Evolutionary conservation across 345 rosid species (phyloP).

Genomic region (Pistacia atlantica): DNA sequence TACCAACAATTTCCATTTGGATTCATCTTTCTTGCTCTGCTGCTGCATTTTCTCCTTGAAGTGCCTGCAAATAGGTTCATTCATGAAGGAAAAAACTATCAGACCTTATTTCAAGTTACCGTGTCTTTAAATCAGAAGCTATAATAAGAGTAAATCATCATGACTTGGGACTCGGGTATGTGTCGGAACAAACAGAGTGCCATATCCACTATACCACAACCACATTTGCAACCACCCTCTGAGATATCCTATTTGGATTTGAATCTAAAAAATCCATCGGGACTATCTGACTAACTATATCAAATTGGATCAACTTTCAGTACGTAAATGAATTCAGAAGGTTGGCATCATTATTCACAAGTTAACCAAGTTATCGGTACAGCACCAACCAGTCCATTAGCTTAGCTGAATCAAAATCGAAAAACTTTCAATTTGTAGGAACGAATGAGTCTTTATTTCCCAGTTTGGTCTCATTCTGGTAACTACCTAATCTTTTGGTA

Average conservation of each 20-base stretch:
- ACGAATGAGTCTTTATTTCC: neutral
- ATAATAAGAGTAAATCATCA: too few species aligned
- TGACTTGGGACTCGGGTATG: too few species aligned
- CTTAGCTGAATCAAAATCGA: neutral
- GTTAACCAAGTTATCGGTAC: neutral
- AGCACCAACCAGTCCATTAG: neutral
- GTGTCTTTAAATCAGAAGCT: too few species aligned
- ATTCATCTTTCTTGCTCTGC: slow-evolving; percentile 72
- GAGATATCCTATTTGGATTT: too few species aligned
- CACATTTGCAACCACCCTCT: too few species aligned
- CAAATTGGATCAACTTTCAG: too few species aligned
- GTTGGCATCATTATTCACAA: neutral
- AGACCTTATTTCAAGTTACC: too few species aligned
- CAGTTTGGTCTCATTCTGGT: neutral
- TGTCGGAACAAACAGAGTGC: too few species aligned
- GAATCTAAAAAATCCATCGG: too few species aligned
- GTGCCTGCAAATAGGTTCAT: slow-evolving; percentile 36
- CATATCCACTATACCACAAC: too few species aligned
- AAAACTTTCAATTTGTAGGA: neutral
- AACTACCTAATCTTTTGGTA: neutral
- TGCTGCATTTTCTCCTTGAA: slow-evolving; percentile 69
- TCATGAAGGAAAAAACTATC: neutral
- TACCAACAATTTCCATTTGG: slow-evolving; percentile 68
- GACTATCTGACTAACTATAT: neutral
- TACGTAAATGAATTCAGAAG: too few species aligned